Conservation (phyloP, 1,139 yeast species). For the Hanseniaspora gamundiae region DNA sequence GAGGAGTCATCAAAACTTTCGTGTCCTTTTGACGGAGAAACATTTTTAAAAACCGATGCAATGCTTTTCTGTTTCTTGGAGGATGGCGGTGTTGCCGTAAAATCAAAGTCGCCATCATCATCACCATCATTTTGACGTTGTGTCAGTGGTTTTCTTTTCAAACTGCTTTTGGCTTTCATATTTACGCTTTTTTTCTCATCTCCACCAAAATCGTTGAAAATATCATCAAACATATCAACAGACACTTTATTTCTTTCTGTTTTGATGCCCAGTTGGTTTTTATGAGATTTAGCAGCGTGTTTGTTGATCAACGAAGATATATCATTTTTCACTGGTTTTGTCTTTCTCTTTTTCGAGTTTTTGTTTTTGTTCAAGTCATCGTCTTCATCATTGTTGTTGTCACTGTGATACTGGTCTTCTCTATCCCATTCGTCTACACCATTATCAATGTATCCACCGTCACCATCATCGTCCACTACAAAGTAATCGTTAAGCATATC, state of each 20-base stretch:
- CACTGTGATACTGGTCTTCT: constrained; percentile 22
- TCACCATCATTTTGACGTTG: neutral
- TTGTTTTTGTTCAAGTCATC: constrained; percentile 24
- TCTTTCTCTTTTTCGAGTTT: constrained; percentile 34
- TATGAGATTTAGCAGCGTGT: neutral
- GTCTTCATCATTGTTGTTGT: constrained; percentile 15
- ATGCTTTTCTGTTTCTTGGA: too few species aligned
- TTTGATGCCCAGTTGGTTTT: neutral
- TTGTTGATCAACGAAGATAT: neutral
- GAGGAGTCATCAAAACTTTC: constrained; percentile 4
- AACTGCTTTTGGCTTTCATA: neutral
- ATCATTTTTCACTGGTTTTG: constrained; percentile 18
- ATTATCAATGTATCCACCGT: constrained; percentile 74
- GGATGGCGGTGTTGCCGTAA: too few species aligned
- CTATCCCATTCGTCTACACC: constrained; percentile 76
- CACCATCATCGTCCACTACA: constrained; percentile 86
- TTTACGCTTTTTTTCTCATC: neutral
- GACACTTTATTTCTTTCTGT: constrained; percentile 20
- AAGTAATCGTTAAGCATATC: constrained; percentile 83
- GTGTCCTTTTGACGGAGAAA: neutral
- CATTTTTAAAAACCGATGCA: neutral
- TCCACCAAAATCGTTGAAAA: constrained; percentile 33
- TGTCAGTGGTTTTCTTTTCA: neutral
- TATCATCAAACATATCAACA: constrained; percentile 33
- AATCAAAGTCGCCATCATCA: neutral